Percentiles rank a stretch among this genome's conserved stretches.
phyloP scores from a whole-genome alignment of 164 flowering plant species.

The Pachysandra terminalis region DNA sequence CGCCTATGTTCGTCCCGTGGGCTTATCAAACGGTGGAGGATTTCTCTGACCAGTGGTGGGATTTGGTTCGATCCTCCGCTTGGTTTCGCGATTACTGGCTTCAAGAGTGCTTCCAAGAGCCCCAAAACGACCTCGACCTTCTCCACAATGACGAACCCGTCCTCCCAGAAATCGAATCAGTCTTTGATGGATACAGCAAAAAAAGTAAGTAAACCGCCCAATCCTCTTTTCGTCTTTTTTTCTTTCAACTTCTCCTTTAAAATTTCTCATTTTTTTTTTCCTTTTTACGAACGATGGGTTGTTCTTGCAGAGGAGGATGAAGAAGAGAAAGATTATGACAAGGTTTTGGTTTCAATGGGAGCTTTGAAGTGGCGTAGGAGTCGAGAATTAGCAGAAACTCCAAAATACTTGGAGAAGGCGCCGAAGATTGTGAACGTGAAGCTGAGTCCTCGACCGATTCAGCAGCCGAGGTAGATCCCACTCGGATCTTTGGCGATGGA shows the following conservation, averaged over 20 bases:
- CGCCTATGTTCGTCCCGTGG: constrained; percentile 72
- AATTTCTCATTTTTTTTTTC: too few relatives aligned
- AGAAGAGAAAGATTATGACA: constrained; percentile 19
- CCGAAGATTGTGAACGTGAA: constrained; percentile 75
- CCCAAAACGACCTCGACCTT: constrained; percentile 25
- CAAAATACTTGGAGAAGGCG: constrained; percentile 54
- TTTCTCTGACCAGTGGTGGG: constrained; percentile 89
- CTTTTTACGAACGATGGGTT: too few relatives aligned
- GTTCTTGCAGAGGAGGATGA: constrained; percentile 13
- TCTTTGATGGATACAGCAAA: constrained; percentile 33
- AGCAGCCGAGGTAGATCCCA: constrained; percentile 65
- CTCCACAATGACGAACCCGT: constrained; percentile 25
- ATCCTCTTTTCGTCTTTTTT: background rate
- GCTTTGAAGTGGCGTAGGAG: constrained; percentile 44
- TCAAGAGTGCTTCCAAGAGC: constrained; percentile 64
- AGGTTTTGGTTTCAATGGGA: constrained; percentile 46
- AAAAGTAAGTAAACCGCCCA: constrained; percentile 21
- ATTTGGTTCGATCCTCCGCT: constrained; percentile 65
- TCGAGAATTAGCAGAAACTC: constrained; percentile 20
- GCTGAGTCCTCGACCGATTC: constrained; percentile 67
- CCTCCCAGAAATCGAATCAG: constrained; percentile 41
- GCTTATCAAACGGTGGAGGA: constrained; percentile 80
- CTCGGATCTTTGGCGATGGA: too few relatives aligned
- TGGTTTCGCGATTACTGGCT: constrained; percentile 96
- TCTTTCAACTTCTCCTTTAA: too few relatives aligned